phyloP scores from a whole-genome alignment of 2,329 filamentous ascomycete species.

The Cordyceps cateniannulata region DNA sequence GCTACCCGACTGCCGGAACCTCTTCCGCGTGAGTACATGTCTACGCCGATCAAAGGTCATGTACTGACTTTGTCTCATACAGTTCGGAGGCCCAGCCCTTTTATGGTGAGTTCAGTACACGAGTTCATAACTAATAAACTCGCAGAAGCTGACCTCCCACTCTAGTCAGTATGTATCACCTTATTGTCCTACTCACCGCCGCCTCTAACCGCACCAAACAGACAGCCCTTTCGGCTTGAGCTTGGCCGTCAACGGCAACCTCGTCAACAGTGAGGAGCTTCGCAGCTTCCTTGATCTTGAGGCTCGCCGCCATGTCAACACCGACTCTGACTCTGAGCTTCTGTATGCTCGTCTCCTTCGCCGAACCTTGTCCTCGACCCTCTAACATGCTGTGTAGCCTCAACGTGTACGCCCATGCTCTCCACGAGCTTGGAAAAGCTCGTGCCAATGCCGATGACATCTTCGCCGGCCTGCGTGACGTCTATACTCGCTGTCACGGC shows the following conservation, averaged over 20 bases:
- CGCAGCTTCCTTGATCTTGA: constrained; percentile 67
- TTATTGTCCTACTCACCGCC: neutral
- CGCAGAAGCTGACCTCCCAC: neutral
- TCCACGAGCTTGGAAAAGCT: constrained; percentile 73
- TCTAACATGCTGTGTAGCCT: constrained; percentile 35
- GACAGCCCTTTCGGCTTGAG: constrained; percentile 55
- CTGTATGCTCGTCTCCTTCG: constrained; percentile 36
- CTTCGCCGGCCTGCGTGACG: constrained; percentile 63
- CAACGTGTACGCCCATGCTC: constrained; percentile 79
- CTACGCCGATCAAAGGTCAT: neutral
- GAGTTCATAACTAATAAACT: neutral
- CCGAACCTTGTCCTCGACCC: neutral
- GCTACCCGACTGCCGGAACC: constrained; percentile 86
- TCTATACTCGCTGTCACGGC: constrained; percentile 67
- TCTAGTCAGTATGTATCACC: constrained; percentile 6
- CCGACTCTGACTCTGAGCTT: constrained; percentile 80
- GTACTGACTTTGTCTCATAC: constrained; percentile 5
- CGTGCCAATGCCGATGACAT: constrained; percentile 74
- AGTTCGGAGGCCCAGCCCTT: constrained; percentile 89
- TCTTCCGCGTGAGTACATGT: constrained; percentile 39
- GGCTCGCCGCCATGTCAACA: constrained; percentile 82
- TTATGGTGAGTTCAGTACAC: constrained; percentile 43
- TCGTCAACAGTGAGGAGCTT: constrained; percentile 69
- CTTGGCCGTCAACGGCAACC: constrained; percentile 80
- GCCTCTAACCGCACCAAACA: constrained; percentile 27